Base-by-base conservation (phyloP, 1,284 basidiomycete species). In the Malassezia cuniculi region DNA sequence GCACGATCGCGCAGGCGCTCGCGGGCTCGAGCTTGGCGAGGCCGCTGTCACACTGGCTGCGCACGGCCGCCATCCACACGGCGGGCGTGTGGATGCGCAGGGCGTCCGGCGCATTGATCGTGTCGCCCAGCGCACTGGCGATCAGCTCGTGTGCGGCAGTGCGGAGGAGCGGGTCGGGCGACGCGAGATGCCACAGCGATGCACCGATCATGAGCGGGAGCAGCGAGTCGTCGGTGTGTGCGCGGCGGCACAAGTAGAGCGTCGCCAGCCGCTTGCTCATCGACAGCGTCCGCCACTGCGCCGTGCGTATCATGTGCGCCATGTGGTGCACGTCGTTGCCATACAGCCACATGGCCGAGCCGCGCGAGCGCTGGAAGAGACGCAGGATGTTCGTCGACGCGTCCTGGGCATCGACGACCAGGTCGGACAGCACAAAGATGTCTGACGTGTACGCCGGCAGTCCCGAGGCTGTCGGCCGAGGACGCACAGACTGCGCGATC, bases 381-480 rank as follows among this genome's bases (percentile, higher is more conserved):
- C 24, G 24, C 24, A 12, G 18, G 18, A 21, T 15, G 30, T 31
- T 20, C 30, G 21, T 11, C 18, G 30, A 14, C 12, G 12, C 17
- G 9, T 17, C 15, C 2, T 15, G 3, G 12, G 17, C 18, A 7
- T 8, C 16, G 27, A 41, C n/a, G 1, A n/a, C n/a, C 12, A 34
- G 20, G 24, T 35, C 39, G 5, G 11, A 14, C 24, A 41, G 33
- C 6, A 33, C 27, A 16, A 41, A 16, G 7, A 41, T 17, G 15
- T 41, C 39, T 21, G 32, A 41, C 12, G 27, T 31, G 14, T 26
- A 15, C 19, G 20, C 35, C n/a, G 32, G 4, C 22, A 15, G 22
- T n/a, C n/a, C n/a, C n/a, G n/a, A n/a, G n/a, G n/a, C n/a, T n/a
- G n/a, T n/a, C n/a, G n/a, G n/a, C n/a, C n/a, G n/a, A n/a, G n/a